Base-by-base conservation (phyloP, 1,139 yeast genomes). In the Pichia sp. region DNA sequence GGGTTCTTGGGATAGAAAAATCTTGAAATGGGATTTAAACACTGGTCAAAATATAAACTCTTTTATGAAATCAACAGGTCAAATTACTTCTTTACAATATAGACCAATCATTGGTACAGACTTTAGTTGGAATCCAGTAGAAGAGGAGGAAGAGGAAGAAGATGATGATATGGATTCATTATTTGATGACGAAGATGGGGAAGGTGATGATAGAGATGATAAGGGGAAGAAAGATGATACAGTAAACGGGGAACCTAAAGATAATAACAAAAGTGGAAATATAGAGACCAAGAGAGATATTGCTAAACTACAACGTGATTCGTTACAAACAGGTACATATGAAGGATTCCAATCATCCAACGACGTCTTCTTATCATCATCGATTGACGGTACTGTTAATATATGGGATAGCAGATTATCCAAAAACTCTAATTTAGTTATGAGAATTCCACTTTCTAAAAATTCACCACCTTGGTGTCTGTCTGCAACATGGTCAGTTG, bases 1-100 rank as follows among this genome's bases (percentile, higher is more conserved):
- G 39, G 98, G 97, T 0, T 79, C 94, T 7, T 92, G 97, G 95
- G 98, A 92, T 68, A 82, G 80, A 62, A 71, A 77, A 7, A 74
- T 85, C 4, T 69, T 82, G 24, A 78, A 83, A 56, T 90, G 97
- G 97, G 98, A 92, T 66, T 69, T 94, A 46, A 76, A 85, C 54
- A 77, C 85, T 0, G 97, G 97, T 2, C 70, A 73, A 40, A 68
- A 76, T 29, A 61, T 72, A 59, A 66, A 69, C 20, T 58, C 70
- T 29, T 86, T 73, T 59, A 59, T 68, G 6, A 80, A 78, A 3
- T 73, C 80, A 42, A 73, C 85, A 0, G 92, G 96, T 2, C 97
- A 92, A 63, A 72, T 92, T 3, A 82, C 95, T 8, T 76, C 82
- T 46, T 63, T 92, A 22, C 86, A 84, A 53, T 85, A 79, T 70